A percentile compares a stretch with the other conserved stretches of the same genome.
These are phyloP conservation scores for Trypethelium eluteriae DNA, from an alignment of 495 filamentous ascomycete species.

Conservation along the genomic window DNA sequence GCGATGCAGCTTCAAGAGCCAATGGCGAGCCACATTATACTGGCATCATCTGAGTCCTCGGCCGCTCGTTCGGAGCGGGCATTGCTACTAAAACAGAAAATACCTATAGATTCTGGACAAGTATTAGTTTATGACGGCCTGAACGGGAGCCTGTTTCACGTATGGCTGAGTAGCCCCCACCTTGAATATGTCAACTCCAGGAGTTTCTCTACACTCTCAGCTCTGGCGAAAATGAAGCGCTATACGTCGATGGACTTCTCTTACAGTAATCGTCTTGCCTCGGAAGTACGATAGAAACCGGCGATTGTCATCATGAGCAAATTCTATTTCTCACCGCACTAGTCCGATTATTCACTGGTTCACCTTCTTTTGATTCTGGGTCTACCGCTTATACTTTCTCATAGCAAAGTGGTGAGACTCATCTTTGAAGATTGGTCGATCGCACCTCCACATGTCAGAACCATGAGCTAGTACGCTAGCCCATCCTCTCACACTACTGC, in stretches of 20 bases:
- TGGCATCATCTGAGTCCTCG: background rate
- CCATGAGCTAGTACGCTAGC: background rate
- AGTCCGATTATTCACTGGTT: background rate
- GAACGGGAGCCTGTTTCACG: too few species aligned
- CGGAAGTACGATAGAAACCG: background rate
- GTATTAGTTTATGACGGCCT: too few species aligned
- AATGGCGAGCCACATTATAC: background rate
- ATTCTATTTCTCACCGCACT: background rate
- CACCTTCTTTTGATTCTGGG: background rate
- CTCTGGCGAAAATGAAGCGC: background rate
- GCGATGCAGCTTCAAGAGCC: background rate
- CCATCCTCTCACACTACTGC: background rate
- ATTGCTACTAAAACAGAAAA: background rate
- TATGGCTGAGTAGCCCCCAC: background rate
- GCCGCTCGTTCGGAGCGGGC: background rate
- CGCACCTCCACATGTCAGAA: background rate
- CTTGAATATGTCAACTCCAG: background rate
- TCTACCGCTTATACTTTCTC: background rate
- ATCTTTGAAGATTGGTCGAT: background rate
- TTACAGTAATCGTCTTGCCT: background rate
- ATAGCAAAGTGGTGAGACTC: background rate
- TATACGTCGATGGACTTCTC: background rate
- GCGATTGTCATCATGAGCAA: background rate
- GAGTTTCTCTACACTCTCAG: background rate
- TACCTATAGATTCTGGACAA: too few species aligned